Conservation (phyloP, 352 stramenopile genomes). For the Globisporangium mamillatum region DNA sequence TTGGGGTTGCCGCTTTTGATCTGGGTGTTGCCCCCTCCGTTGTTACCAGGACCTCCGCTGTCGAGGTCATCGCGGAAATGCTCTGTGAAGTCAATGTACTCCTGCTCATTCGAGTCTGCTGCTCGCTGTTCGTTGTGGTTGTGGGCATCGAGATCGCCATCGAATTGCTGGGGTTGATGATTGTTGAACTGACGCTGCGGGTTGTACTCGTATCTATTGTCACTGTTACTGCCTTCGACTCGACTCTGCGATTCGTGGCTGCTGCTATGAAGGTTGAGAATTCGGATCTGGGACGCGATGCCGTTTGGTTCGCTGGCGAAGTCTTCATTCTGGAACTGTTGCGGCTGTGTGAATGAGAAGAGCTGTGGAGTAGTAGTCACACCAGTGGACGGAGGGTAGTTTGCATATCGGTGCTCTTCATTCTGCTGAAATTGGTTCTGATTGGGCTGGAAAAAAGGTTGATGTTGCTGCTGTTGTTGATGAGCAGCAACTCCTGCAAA, state of each 20-base stretch:
- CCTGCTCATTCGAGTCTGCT: constrained; percentile 19
- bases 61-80: constrained; percentile 42
- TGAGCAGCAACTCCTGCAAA: constrained; percentile 15
- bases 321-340: background rate
- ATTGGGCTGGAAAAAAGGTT: background rate
- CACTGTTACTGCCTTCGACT: background rate
- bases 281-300: constrained; percentile 6
- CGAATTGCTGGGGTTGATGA: constrained; percentile 4
- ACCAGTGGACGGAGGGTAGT: background rate
- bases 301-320: background rate
- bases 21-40: constrained; percentile 10
- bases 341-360: constrained; percentile 10
- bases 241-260: background rate
- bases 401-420: background rate
- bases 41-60: constrained; percentile 1
- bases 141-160: background rate
- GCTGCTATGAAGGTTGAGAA: constrained; percentile 3
- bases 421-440: constrained; percentile 1
- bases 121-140: background rate
- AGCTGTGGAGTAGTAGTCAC: background rate
- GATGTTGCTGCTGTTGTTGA: constrained; percentile 2
- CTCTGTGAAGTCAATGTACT: constrained; percentile 50
- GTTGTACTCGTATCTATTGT: constrained; percentile 28
- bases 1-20: constrained; percentile 19
- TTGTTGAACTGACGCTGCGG: constrained; percentile 20